phyloP scores from a whole-genome alignment of 345 rosid genomes.

The Aegle marmelos region DNA sequence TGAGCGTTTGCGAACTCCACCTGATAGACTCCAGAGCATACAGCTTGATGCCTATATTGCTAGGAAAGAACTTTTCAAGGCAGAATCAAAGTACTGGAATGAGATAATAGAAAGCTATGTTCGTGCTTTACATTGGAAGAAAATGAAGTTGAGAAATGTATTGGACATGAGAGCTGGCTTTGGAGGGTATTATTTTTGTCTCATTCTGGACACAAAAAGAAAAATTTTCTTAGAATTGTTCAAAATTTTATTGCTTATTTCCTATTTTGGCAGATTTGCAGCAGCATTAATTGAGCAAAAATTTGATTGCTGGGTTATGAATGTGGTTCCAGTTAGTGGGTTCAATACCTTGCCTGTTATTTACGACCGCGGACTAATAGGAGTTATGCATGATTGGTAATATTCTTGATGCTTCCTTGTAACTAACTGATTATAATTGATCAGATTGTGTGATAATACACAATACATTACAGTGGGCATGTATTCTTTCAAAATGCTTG shows the following conservation, averaged over 20 bases:
- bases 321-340: conserved; percentile 85
- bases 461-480: not conserved
- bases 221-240: not conserved
- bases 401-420: conserved; percentile 15
- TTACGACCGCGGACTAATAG: conserved; percentile 92
- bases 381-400: conserved; percentile 98
- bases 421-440: not conserved
- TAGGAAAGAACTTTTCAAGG: conserved; percentile 83
- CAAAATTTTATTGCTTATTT: conserved; percentile 15
- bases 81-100: conserved; percentile 90
- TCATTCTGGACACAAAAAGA: not conserved
- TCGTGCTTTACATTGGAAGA: conserved; percentile 77
- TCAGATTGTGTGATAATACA: not conserved
- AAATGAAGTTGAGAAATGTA: conserved; percentile 83
- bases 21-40: conserved; percentile 88
- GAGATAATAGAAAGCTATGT: conserved; percentile 74
- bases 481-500: not conserved
- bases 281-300: conserved; percentile 71
- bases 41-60: conserved; percentile 80
- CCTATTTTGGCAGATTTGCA: conserved; percentile 66
- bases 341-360: conserved; percentile 93
- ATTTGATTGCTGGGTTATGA: conserved; percentile 86
- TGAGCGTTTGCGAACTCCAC: conserved; percentile 74
- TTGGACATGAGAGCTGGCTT: conserved; percentile 95
- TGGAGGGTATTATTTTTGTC: conserved; percentile 69